Base-by-base conservation (phyloP, 1,284 basidiomycete genomes). In the Moesziomyces antarcticus region DNA sequence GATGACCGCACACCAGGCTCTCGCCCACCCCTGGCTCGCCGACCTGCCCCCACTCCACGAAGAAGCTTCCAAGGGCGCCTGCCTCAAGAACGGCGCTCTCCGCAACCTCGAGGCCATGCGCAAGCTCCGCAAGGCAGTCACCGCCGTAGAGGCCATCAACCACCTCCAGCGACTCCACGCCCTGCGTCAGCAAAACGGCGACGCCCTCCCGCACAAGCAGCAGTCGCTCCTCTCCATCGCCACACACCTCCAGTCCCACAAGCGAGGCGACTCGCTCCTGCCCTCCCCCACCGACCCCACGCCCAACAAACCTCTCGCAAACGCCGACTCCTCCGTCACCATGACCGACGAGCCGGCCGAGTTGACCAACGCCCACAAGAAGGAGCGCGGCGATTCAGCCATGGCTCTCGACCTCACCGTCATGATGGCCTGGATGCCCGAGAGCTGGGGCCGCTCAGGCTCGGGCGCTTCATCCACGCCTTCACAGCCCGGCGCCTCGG, bases 1-100 rank as follows among this genome's bases (percentile, higher is more conserved):
- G n/a, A 78, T 84, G 73, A 78, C 79, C 2, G 77, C 80, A 9
- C 63, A 54, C 25, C 53, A 84, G 60, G 82, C 82, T 3, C 65
- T 84, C 30, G 33, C 70, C 11, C 82, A 84, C 40, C 82, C 82
- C 0, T 84, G 82, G 79, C 68, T 84, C 27, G 67, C 70, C 50
- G 51, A 79, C 24, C 56, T 81, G 20, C 79, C 77, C 1, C 66
- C 68, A n/a, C 40, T 75, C 7, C 68, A 77, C 67, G 76, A 79
- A 47, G 66, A 75, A 35, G 72, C 56, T 9, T 47, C 71, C 25
- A 70, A 69, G 45, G 80, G 80, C 20, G 68, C 65, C 44, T 79
- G 74, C 44, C 78, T 82, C 63, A 80, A 80, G 59, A 65, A 79
- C 14, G 56, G 64, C 35, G 65, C 77, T 3, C 66, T 72, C n/a